Evolutionary conservation across 768 basidiomycete species (phyloP).

Genomic region (Rhodotorula toruloides): DNA sequence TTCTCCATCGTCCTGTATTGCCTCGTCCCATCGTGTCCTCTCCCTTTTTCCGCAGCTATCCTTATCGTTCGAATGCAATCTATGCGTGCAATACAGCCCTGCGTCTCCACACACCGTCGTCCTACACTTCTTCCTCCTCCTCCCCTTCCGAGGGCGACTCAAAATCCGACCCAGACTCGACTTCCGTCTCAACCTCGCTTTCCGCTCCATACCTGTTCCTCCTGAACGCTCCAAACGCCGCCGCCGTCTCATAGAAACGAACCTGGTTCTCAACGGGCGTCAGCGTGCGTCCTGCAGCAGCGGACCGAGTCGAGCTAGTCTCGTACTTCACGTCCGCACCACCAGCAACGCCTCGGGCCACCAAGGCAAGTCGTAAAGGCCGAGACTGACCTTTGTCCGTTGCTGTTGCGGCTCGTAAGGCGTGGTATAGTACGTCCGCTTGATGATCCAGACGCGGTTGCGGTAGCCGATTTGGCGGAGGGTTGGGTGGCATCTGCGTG

Average conservation of each 20-base stretch:
- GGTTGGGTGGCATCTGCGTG: conserved; percentile 14
- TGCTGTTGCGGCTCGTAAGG: too few relatives aligned
- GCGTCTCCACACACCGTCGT: too few relatives aligned
- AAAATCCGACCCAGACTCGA: not conserved
- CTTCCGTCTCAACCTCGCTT: conserved; percentile 21
- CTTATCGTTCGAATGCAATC: not conserved
- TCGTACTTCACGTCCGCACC: conserved; percentile 14
- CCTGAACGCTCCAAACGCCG: conserved; percentile 32
- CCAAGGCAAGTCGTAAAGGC: conserved; percentile 23
- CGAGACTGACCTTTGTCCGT: conserved; percentile 28
- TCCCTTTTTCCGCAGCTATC: not conserved
- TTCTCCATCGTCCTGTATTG: too few relatives aligned
- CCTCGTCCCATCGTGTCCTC: too few relatives aligned
- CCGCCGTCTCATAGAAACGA: conserved; percentile 30
- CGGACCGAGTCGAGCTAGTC: not conserved
- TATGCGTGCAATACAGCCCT: too few relatives aligned
- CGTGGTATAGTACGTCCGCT: conserved; percentile 10
- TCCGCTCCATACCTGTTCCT: conserved; percentile 29
- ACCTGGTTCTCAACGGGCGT: not conserved
- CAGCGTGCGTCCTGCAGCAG: too few relatives aligned
- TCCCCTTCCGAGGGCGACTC: conserved; percentile 55
- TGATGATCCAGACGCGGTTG: conserved; percentile 34
- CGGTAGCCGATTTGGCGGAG: conserved; percentile 32
- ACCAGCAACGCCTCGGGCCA: conserved; percentile 34
- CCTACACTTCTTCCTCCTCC: conserved; percentile 48